These are phyloP conservation scores for Thinopyrum elongatum DNA, from an alignment of 176 grass and related monocot genomes.

Conservation along the genomic window DNA sequence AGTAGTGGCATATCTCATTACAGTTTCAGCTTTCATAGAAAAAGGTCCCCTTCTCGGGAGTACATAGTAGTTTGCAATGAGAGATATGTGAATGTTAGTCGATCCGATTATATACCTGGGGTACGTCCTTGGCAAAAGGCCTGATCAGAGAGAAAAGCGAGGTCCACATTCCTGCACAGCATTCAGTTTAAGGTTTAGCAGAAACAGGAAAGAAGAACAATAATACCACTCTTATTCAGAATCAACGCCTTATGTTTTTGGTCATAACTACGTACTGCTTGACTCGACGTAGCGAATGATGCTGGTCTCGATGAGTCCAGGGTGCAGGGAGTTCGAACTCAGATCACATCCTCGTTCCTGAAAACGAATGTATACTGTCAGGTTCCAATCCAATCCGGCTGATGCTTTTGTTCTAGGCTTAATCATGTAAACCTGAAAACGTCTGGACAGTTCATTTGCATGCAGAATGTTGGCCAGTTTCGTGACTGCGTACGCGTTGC, in stretches of 20 bases:
- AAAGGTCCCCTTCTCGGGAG: neutral
- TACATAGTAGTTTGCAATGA: neutral
- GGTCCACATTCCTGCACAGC: constrained; percentile 20
- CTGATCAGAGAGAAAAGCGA: constrained; percentile 24
- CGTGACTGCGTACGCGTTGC: constrained; percentile 54
- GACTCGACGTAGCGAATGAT: constrained; percentile 41
- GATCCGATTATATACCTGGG: constrained; percentile 44
- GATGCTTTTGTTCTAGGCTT: neutral
- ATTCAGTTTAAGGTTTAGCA: neutral
- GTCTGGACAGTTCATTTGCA: constrained; percentile 65
- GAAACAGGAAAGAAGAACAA: neutral
- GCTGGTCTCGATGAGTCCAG: constrained; percentile 62
- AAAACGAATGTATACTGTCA: neutral
- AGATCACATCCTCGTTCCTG: constrained; percentile 80
- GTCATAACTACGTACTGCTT: constrained; percentile 44
- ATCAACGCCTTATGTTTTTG: neutral
- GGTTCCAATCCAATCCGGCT: neutral
- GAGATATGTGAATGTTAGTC: neutral
- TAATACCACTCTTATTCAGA: neutral
- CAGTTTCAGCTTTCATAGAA: neutral
- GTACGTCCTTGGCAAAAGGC: constrained; percentile 48
- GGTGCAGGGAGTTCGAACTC: constrained; percentile 83
- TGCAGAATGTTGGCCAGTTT: constrained; percentile 92
- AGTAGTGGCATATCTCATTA: neutral
- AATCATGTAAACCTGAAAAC: constrained; percentile 42